These are phyloP conservation scores for Solanum tacnaense DNA, from an alignment of 257 asterid species.

Conservation along the genomic window DNA sequence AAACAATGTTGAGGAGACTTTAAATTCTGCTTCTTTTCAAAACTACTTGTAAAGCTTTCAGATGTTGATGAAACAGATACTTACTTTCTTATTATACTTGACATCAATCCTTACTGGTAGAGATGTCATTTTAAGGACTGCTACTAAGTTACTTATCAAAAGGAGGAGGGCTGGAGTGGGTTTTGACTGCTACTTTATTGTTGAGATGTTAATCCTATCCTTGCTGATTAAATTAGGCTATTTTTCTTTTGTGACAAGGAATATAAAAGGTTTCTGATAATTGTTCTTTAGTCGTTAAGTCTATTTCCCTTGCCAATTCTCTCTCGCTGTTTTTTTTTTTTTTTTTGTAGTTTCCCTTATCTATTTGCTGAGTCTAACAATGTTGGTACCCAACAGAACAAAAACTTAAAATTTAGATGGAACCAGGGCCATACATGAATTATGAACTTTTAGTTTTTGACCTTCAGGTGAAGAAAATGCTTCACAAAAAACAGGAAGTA, in stretches of 20 bases:
- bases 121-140: neutral
- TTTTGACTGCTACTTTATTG: neutral
- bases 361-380: neutral
- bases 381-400: neutral
- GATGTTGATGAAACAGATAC: neutral
- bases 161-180: neutral
- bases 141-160: neutral
- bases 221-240: neutral
- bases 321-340: too few species aligned
- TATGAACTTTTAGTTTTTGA: neutral
- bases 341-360: neutral
- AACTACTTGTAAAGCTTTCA: neutral
- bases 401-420: neutral
- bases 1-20: neutral
- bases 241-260: neutral
- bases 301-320: neutral
- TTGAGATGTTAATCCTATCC: neutral
- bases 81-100: neutral
- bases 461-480: slow-evolving; percentile 82
- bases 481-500: slow-evolving; percentile 78
- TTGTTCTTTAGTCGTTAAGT: neutral
- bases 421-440: neutral
- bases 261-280: neutral
- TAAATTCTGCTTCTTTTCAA: neutral
- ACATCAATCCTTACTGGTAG: neutral